A percentile compares a stretch with the other conserved stretches of the same genome.
phyloP scores from a whole-genome alignment of 306 rosid species.

The Sicyos baderoa region DNA sequence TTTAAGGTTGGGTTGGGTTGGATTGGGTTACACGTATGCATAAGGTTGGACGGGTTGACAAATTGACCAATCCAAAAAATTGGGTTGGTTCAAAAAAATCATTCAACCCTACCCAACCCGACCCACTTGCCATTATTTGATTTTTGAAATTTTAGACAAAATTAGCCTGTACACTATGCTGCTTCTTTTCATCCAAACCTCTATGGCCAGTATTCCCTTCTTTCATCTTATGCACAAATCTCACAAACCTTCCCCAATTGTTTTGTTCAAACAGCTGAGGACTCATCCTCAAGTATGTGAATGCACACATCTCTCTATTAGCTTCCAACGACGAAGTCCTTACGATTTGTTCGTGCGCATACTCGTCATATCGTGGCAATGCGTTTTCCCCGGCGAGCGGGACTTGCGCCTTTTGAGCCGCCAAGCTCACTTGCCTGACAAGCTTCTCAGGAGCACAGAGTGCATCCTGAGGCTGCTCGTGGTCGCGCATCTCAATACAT shows the following conservation, averaged over 20 bases:
- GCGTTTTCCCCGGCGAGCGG: slow-evolving; percentile 90
- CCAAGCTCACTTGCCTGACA: slow-evolving; percentile 66
- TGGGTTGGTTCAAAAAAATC: too few relatives aligned
- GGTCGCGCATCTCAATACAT: slow-evolving; percentile 85
- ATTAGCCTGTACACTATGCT: slow-evolving; percentile 46
- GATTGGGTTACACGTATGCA: too few relatives aligned
- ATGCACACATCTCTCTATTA: slow-evolving; percentile 67
- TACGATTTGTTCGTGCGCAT: slow-evolving; percentile 63
- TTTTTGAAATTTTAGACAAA: too few relatives aligned
- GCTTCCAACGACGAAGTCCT: slow-evolving; percentile 44
- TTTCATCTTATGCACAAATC: slow-evolving; percentile 82
- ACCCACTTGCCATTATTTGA: too few relatives aligned
- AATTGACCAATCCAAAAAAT: too few relatives aligned
- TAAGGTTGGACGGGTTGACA: too few relatives aligned
- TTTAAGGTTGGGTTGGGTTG: too few relatives aligned
- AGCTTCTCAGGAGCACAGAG: slow-evolving; percentile 83
- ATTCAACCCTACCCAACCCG: too few relatives aligned
- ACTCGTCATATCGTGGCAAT: slow-evolving; percentile 53
- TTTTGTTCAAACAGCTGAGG: slow-evolving; percentile 58
- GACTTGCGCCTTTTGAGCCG: slow-evolving; percentile 53
- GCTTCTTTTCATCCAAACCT: slow-evolving; percentile 72
- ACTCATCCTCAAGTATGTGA: slow-evolving; percentile 90
- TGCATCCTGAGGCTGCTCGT: slow-evolving; percentile 84
- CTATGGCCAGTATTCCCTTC: slow-evolving; percentile 47
- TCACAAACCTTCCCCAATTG: slow-evolving; percentile 71